Conservation (phyloP, 768 basidiomycete genomes). For the Collybia nuda region DNA sequence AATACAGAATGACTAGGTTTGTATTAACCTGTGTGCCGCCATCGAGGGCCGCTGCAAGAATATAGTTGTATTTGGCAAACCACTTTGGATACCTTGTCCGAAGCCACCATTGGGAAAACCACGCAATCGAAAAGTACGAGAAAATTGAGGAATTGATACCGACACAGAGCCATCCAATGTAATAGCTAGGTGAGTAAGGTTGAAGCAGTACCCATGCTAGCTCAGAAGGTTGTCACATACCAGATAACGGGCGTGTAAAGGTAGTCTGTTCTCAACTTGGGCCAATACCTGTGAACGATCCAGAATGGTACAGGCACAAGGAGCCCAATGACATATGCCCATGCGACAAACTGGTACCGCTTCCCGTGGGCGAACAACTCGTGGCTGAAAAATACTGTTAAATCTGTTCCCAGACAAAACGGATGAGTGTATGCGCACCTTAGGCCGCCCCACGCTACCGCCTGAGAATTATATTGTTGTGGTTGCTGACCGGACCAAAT, state of each 20-base stretch:
- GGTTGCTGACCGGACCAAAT: constrained; percentile 50
- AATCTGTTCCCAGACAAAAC: neutral
- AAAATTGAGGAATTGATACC: constrained; percentile 48
- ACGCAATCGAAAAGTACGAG: constrained; percentile 40
- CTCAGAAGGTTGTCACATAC: constrained; percentile 19
- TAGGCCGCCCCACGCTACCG: constrained; percentile 52
- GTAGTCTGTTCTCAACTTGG: constrained; percentile 43
- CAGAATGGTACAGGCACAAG: constrained; percentile 55
- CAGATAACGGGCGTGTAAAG: constrained; percentile 47
- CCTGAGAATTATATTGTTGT: constrained; percentile 51
- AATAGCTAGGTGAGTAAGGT: constrained; percentile 28
- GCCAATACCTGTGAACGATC: constrained; percentile 42
- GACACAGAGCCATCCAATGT: constrained; percentile 48
- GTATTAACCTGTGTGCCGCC: constrained; percentile 32
- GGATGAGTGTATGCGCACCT: constrained; percentile 13
- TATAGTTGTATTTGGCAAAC: constrained; percentile 45
- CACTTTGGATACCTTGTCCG: constrained; percentile 43
- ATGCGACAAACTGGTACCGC: constrained; percentile 50
- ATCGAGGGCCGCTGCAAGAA: constrained; percentile 36
- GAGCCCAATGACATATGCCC: constrained; percentile 47
- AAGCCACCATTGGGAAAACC: constrained; percentile 47
- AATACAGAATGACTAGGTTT: neutral
- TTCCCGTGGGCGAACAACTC: constrained; percentile 41
- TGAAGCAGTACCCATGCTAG: neutral
- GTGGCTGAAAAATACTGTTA: constrained; percentile 24